Evolutionary conservation across 306 rosid species (phyloP).

Genomic region (Begonia loranthoides): DNA sequence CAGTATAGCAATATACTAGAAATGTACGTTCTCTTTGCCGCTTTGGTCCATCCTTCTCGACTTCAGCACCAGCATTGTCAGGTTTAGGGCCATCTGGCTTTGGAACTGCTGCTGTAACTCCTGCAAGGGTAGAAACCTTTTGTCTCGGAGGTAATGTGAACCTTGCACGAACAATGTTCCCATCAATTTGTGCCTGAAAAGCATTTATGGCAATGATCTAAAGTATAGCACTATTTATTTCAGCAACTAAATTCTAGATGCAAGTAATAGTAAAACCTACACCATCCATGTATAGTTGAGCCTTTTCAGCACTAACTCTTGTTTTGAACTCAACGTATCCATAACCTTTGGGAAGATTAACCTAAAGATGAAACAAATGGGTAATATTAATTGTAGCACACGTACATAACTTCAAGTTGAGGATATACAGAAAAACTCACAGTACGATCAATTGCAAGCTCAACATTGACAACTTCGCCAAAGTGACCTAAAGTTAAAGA

Average conservation of each 20-base stretch:
- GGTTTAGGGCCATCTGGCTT: slow-evolving; percentile 68
- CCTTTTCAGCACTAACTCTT: slow-evolving; percentile 86
- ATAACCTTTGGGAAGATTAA: slow-evolving; percentile 90
- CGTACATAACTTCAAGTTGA: no score
- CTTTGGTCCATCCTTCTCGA: slow-evolving; percentile 70
- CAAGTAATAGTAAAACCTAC: slow-evolving; percentile 38
- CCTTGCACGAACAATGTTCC: slow-evolving; percentile 73
- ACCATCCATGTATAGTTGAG: slow-evolving; percentile 77
- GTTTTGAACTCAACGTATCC: slow-evolving; percentile 91
- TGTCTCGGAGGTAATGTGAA: slow-evolving; percentile 82
- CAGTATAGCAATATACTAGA: background rate
- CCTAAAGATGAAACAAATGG: slow-evolving; percentile 25
- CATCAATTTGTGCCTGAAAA: slow-evolving; percentile 95
- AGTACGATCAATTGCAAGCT: slow-evolving; percentile 80
- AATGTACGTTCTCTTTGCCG: slow-evolving; percentile 67
- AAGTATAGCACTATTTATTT: background rate
- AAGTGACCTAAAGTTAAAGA: slow-evolving; percentile 43
- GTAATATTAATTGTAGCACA: no score
- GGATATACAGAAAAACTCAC: slow-evolving; percentile 34
- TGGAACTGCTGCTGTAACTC: slow-evolving; percentile 40
- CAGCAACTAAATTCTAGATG: slow-evolving; percentile 5
- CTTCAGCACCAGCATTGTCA: slow-evolving; percentile 54
- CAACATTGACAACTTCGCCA: slow-evolving; percentile 86
- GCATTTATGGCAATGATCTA: slow-evolving; percentile 9
- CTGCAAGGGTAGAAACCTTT: slow-evolving; percentile 65